A percentile compares a stretch with the other conserved stretches of the same genome.
Conservation (phyloP, 1,139 yeast species). For the Zygosaccharomyces pseudobailii region DNA sequence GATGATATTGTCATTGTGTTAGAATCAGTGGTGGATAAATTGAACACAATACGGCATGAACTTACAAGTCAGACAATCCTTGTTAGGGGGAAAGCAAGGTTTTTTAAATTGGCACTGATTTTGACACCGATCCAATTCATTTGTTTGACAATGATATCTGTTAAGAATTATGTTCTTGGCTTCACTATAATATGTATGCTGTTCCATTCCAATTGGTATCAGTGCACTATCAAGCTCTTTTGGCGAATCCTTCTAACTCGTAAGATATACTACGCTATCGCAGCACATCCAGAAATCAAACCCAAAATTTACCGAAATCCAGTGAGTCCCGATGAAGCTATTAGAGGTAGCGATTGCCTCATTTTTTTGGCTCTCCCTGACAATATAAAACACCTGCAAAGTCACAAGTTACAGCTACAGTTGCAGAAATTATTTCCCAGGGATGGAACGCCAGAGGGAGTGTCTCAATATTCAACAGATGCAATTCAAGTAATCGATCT, state of each 20-base stretch:
- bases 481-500: constrained; percentile 18
- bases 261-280: constrained; percentile 13
- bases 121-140: constrained; percentile 15
- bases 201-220: constrained; percentile 30
- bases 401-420: constrained; percentile 13
- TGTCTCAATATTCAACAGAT: neutral
- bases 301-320: constrained; percentile 1
- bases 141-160: constrained; percentile 12
- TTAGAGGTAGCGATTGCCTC: constrained; percentile 4
- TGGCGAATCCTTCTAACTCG: constrained; percentile 29
- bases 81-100: constrained; percentile 8
- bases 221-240: constrained; percentile 24
- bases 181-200: constrained; percentile 9
- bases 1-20: constrained; percentile 31
- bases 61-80: constrained; percentile 7
- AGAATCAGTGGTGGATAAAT: constrained; percentile 26
- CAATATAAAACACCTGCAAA: constrained; percentile 9
- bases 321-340: constrained; percentile 3
- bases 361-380: constrained; percentile 15
- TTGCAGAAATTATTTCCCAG: constrained; percentile 15
- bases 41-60: constrained; percentile 21
- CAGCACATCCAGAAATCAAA: constrained; percentile 1
- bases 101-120: constrained; percentile 4
- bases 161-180: constrained; percentile 12
- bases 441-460: constrained; percentile 3